These are phyloP conservation scores for Auriscalpium orientale DNA, from an alignment of 768 basidiomycete species.

Conservation along the genomic window DNA sequence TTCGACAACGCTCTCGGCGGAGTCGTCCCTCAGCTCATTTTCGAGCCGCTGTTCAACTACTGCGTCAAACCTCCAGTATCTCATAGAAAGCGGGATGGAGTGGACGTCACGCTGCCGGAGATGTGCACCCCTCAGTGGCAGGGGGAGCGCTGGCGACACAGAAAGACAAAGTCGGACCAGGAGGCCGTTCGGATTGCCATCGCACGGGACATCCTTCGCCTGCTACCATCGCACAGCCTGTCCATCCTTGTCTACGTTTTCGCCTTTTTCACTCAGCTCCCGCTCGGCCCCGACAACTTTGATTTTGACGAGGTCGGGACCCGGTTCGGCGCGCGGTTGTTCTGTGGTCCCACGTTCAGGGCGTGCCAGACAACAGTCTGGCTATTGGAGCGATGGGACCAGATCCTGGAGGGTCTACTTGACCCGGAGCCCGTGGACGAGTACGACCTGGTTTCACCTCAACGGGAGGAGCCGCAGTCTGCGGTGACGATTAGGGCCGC, in stretches of 20 bases:
- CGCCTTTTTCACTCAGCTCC: conserved; percentile 44
- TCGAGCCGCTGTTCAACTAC: conserved; percentile 35
- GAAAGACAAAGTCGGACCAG: not conserved
- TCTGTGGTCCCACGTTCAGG: conserved; percentile 24
- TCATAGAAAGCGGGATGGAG: conserved; percentile 20
- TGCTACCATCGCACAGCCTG: conserved; percentile 35
- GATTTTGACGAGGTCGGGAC: conserved; percentile 36
- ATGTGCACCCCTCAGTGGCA: no score
- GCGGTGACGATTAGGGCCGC: no score
- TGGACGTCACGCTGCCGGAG: conserved; percentile 23
- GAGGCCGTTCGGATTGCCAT: conserved; percentile 24
- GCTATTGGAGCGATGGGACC: conserved; percentile 12
- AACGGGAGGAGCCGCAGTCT: no score
- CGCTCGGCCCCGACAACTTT: conserved; percentile 44
- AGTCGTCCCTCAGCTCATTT: conserved; percentile 34
- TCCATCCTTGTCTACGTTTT: conserved; percentile 38
- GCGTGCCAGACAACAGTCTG: conserved; percentile 13
- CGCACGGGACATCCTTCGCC: conserved; percentile 41
- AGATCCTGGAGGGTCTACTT: conserved; percentile 14
- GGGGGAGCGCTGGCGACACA: not conserved
- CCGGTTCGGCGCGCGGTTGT: conserved; percentile 37
- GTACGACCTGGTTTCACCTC: no score
- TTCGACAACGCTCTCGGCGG: conserved; percentile 36
- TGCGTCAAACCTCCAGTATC: conserved; percentile 35
- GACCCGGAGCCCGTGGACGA: not conserved